Percentiles rank a stretch among this genome's conserved stretches.
Evolutionary conservation across 1,284 basidiomycete genomes (phyloP).

Genomic region (Cutaneotrichosporon curvatum): DNA sequence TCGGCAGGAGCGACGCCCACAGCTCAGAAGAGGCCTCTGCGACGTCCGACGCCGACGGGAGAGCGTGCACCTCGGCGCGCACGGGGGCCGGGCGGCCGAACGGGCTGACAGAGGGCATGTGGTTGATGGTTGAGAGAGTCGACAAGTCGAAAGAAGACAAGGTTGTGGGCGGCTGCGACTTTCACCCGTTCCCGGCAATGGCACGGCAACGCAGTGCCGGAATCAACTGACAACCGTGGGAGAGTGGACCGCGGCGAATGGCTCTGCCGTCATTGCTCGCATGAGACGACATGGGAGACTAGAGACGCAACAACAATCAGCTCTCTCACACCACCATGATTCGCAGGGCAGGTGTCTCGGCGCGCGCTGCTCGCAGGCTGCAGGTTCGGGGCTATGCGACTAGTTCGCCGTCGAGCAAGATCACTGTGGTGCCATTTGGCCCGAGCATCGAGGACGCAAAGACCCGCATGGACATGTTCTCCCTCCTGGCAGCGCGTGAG

Average conservation of each 20-base stretch:
- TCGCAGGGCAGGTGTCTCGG: not conserved
- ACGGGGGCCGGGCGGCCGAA: slow-evolving; percentile 16
- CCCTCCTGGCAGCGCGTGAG: slow-evolving; percentile 2
- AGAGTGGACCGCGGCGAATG: too few species aligned
- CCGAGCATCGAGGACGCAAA: slow-evolving; percentile 18
- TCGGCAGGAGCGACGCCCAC: slow-evolving; percentile 8
- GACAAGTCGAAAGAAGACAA: too few species aligned
- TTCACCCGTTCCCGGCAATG: too few species aligned
- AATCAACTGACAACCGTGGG: too few species aligned
- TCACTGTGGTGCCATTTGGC: slow-evolving; percentile 26
- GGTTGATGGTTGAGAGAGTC: not conserved
- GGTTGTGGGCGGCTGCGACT: too few species aligned
- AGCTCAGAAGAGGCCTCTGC: slow-evolving; percentile 13
- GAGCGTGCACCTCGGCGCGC: slow-evolving; percentile 10
- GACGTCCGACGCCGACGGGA: slow-evolving; percentile 7
- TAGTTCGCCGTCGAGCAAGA: slow-evolving; percentile 18
- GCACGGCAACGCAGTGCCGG: too few species aligned
- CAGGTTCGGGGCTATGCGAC: not conserved
- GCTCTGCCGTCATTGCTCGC: too few species aligned
- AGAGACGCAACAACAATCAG: too few species aligned
- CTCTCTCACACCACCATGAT: not conserved
- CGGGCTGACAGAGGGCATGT: slow-evolving; percentile 11
- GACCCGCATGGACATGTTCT: too few species aligned
- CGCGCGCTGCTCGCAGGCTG: not conserved
- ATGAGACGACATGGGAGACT: too few species aligned